phyloP scores from a whole-genome alignment of 139 green algal species.

The Mesotaenium endlicherianum region DNA sequence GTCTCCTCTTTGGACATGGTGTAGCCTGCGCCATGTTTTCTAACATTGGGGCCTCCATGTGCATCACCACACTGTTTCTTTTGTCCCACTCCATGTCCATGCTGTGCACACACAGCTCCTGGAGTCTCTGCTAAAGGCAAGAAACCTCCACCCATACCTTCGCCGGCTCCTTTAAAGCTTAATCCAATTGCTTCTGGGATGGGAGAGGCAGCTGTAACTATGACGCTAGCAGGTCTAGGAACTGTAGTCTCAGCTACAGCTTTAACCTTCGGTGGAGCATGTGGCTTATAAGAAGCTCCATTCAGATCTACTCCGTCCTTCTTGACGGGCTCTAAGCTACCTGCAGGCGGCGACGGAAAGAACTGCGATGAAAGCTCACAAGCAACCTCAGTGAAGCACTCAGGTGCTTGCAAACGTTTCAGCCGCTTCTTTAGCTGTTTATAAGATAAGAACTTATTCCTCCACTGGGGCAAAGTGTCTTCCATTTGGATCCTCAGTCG shows the following conservation, averaged over 20 bases:
- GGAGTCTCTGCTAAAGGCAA: no score
- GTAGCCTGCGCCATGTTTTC: no score
- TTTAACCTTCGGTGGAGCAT: background rate
- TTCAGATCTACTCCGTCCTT: background rate
- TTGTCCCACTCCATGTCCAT: background rate
- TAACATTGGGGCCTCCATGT: no score
- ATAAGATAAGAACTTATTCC: slow-evolving; percentile 47
- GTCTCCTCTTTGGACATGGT: slow-evolving; percentile 47
- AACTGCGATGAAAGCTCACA: background rate
- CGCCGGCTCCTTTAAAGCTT: no score
- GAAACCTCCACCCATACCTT: no score
- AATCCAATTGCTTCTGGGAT: no score
- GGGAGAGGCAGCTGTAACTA: no score
- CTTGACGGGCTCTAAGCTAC: background rate
- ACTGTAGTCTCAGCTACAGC: no score
- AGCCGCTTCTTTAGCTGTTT: slow-evolving; percentile 50
- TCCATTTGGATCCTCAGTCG: slow-evolving; percentile 30
- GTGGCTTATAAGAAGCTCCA: background rate
- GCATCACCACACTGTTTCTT: no score
- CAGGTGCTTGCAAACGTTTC: slow-evolving; percentile 6
- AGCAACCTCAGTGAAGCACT: slow-evolving; percentile 9
- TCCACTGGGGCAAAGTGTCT: slow-evolving; percentile 38
- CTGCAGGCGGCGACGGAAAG: no score
- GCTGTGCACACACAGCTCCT: no score
- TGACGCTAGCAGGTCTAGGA: no score